Base-by-base conservation (phyloP, 2,329 filamentous ascomycete genomes). In the Dactylellina drechsleri region DNA sequence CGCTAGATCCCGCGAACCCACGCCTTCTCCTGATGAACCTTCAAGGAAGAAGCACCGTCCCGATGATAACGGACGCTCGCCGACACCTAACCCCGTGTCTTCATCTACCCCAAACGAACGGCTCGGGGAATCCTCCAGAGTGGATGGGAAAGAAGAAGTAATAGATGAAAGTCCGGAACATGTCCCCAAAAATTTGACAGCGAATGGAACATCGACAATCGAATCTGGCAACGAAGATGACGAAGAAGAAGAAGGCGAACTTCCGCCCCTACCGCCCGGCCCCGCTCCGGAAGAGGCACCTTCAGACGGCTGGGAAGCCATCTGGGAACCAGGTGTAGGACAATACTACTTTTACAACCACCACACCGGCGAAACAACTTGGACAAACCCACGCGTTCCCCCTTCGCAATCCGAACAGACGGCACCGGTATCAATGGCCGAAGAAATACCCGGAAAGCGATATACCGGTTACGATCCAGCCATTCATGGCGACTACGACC, bases 401-500 rank as follows among this genome's bases (percentile, higher is more conserved):
- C 62, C 62, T 10, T 31, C 52, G 13, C 7, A 41, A 13, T 41
- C 36, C 1, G n/a, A n/a, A n/a, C n/a, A n/a, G n/a, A n/a, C n/a
- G n/a, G n/a, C n/a, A n/a, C n/a, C n/a, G n/a, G n/a, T n/a, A n/a
- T n/a, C n/a, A n/a, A n/a, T n/a, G n/a, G 83, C 84, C 56, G 82
- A 83, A 31, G 57, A 28, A 12, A 70, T 66, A 26, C 28, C 78
- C 23, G 79, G 77, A 10, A 83, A 78, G 53, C 83, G 87, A 20
- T 87, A 86, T 4, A 90, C 90, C 71, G 93, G 94, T 76, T 99
- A 99, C 84, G 97, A 98, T 81, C 95, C 95, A 0, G 91, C 92
- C 23, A 94, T 99, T 53, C 95, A 99, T 81, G 95, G 95, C 79
- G 91, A 93, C 83, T 99, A 97, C 84, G 95, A 99, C 80, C 93